Conservation (phyloP, 352 stramenopile species). For the Globisporangium irregulare region DNA sequence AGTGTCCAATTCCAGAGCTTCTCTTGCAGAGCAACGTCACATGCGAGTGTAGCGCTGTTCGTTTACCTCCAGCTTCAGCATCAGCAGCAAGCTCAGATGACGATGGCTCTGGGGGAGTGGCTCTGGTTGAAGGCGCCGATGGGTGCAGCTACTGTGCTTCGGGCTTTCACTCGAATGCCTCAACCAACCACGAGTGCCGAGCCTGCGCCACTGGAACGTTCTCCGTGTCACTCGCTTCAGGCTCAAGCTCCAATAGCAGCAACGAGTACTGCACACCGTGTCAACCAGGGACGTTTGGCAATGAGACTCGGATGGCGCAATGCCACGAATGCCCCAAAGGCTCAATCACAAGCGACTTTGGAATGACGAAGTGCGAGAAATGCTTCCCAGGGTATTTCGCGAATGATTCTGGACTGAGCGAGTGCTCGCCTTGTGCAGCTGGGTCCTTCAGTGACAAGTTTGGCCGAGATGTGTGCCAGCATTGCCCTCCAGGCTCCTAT, state of each 20-base stretch:
- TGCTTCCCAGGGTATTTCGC: conserved; percentile 29
- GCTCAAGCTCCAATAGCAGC: conserved; percentile 1
- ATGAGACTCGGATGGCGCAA: conserved; percentile 22
- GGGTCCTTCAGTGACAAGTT: conserved; percentile 31
- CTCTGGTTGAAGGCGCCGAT: conserved; percentile 16
- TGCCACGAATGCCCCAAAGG: conserved; percentile 37
- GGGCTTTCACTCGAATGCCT: conserved; percentile 46
- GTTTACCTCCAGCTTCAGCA: background rate
- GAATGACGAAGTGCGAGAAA: conserved; percentile 16
- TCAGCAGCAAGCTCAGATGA: background rate
- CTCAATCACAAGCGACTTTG: conserved; percentile 10
- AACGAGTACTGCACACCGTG: conserved; percentile 33
- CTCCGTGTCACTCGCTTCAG: background rate
- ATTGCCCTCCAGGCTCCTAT: conserved; percentile 31
- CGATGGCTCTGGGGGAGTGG: background rate
- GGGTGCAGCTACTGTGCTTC: conserved; percentile 33
- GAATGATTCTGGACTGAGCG: conserved; percentile 21
- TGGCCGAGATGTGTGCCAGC: conserved; percentile 26
- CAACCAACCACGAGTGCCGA: conserved; percentile 37
- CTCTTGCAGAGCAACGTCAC: conserved; percentile 16
- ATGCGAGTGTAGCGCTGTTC: conserved; percentile 33
- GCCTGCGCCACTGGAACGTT: conserved; percentile 35
- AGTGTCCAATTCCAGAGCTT: conserved; percentile 16
- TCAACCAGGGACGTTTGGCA: conserved; percentile 41
- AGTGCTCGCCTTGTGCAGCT: conserved; percentile 39